Conservation (phyloP, 2,329 filamentous ascomycete genomes). For the Aspergillus aculeatinus region DNA sequence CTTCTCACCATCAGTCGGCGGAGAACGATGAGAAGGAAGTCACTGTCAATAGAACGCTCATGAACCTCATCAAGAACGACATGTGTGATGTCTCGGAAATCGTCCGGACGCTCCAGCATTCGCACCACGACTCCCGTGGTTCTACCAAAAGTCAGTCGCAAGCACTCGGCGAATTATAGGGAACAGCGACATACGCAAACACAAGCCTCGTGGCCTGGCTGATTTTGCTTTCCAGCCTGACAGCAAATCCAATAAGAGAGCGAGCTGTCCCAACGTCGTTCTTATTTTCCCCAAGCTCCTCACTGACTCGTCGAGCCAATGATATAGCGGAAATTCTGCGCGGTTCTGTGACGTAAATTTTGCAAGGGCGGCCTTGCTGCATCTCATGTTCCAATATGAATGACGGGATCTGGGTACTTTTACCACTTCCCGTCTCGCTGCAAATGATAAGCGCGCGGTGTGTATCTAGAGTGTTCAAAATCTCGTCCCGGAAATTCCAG, state of each 20-base stretch:
- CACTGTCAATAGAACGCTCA: conserved; percentile 92
- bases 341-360: conserved; percentile 93
- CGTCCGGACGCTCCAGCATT: conserved; percentile 88
- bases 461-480: conserved; percentile 72
- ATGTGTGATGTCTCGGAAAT: conserved; percentile 86
- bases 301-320: conserved; percentile 85
- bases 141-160: conserved; percentile 25
- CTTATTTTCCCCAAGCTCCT: conserved; percentile 84
- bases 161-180: background rate
- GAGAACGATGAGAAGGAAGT: conserved; percentile 90
- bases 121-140: conserved; percentile 87
- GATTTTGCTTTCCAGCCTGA: conserved; percentile 85
- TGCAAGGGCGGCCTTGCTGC: conserved; percentile 74
- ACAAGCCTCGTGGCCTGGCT: conserved; percentile 78
- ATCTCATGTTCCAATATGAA: conserved; percentile 91
- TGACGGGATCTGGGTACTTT: conserved; percentile 95
- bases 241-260: conserved; percentile 91
- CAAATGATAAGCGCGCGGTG: conserved; percentile 91
- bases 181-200: conserved; percentile 65
- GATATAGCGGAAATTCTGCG: conserved; percentile 95
- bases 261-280: conserved; percentile 77
- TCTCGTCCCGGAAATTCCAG: conserved; percentile 77
- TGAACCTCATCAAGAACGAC: conserved; percentile 97
- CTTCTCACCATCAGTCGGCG: conserved; percentile 75
- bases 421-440: conserved; percentile 94